Percentiles rank a stretch among this genome's conserved stretches.
These are phyloP conservation scores for Irpex sp. DNA, from an alignment of 1,284 basidiomycete genomes.

Conservation along the genomic window DNA sequence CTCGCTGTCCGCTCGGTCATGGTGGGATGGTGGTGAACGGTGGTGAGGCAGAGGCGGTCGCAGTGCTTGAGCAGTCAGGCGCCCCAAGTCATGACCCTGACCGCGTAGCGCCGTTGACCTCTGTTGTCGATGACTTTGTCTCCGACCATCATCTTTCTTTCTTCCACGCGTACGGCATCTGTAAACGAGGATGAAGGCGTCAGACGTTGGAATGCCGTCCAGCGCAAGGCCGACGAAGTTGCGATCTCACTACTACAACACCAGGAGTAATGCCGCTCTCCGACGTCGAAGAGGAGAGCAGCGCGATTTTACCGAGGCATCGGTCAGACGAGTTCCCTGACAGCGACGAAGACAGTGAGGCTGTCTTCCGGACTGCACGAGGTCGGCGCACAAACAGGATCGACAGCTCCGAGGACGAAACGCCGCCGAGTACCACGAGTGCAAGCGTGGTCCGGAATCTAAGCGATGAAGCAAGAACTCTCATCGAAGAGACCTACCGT, in stretches of 20 bases:
- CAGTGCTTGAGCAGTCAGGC: background rate
- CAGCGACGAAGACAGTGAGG: background rate
- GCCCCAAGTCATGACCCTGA: background rate
- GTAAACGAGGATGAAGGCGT: background rate
- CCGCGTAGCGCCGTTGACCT: constrained; percentile 1
- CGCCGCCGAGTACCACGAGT: background rate
- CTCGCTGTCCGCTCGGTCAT: constrained; percentile 37
- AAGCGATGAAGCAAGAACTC: background rate
- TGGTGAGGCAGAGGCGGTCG: background rate
- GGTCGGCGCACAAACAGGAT: background rate
- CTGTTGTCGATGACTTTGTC: background rate
- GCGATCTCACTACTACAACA: background rate
- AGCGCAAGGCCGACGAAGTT: background rate
- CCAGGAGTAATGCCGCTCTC: background rate
- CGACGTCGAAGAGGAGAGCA: background rate
- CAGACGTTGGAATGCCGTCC: background rate
- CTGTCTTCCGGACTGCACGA: background rate
- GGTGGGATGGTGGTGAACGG: background rate
- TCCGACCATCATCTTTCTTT: background rate
- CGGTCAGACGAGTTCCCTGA: background rate
- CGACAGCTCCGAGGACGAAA: background rate
- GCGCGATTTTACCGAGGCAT: background rate
- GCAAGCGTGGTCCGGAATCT: background rate
- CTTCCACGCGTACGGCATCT: background rate
- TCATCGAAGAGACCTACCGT: constrained; percentile 18